phyloP scores from a whole-genome alignment of 176 grass and related monocot genomes.

The Hyparrhenia diplandra region DNA sequence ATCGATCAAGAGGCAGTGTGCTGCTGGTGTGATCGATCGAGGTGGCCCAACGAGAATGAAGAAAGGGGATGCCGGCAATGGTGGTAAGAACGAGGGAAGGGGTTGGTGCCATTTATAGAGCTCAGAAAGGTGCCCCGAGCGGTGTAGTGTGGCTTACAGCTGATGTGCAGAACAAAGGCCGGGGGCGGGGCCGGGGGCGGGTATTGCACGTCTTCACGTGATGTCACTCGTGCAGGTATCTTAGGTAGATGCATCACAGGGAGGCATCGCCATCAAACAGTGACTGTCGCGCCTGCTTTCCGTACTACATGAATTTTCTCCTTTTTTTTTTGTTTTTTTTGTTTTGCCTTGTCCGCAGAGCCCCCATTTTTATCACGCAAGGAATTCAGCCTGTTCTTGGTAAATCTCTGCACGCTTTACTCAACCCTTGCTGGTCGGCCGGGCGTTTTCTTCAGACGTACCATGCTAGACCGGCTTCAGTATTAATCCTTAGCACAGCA shows the following conservation, averaged over 20 bases:
- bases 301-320: no score
- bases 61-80: no score
- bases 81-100: constrained; percentile 16
- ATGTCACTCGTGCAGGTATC: constrained; percentile 51
- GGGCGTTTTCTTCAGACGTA: not conserved
- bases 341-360: not conserved
- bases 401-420: constrained; percentile 8
- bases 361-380: constrained; percentile 7
- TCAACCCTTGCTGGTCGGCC: not conserved
- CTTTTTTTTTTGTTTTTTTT: no score
- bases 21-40: not conserved
- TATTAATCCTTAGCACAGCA: not conserved
- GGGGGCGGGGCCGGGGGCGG: no score
- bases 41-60: not conserved
- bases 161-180: constrained; percentile 9
- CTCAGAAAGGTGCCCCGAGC: not conserved
- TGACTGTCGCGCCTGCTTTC: constrained; percentile 4
- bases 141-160: constrained; percentile 22
- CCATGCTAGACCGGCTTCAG: not conserved
- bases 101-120: constrained; percentile 66
- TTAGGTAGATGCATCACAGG: constrained; percentile 60
- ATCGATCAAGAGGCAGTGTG: not conserved
- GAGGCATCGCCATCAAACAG: constrained; percentile 37
- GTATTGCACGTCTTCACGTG: constrained; percentile 39
- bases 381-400: not conserved